Base-by-base conservation (phyloP, 805 yeast species). In the Wickerhamiella dianesei region DNA sequence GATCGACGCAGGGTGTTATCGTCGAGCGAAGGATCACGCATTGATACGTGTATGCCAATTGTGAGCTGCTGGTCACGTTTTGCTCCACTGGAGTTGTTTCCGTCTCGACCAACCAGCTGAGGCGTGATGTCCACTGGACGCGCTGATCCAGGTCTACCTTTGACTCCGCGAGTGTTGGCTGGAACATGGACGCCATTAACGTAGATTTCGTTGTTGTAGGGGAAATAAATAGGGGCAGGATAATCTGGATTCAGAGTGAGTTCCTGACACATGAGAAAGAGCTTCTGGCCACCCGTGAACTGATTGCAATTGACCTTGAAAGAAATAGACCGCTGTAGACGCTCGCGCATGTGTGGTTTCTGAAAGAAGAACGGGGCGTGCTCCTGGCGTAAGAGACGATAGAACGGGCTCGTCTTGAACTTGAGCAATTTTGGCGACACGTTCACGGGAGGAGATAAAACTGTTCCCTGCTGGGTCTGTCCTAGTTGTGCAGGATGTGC, bases 91-190 rank as follows among this genome's bases (percentile, higher is more conserved):
- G 20, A 9, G 14, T 3, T 52, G 53, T 20, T 22, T 39, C 13
- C 21, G 6, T 20, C 16, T 6, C 25, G 21, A 12, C 21, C n/a
- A 39, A 59, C 50, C n/a, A 74, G 43, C 39, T 67, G 65, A 2
- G 69, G 68, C 0, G 95, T 82, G 39, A 89, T 54, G 60, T 88
- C 82, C 0, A 85, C 87, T 0, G 96, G 96, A 50, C 76, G 73
- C 1, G 87, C 80, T 0, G 95, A 79, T 0, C 95, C 95, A 0
- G 74, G 73, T 49, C 72, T 75, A 42, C 80, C 81, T 57, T 85
- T 85, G 25, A 87, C 65, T 0, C 96, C 96, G 47, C 79, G 75
- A 1, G 79, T 74, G 49, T 76, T 76, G 35, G 71, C 78, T 37
- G 71, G 71, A 1, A 80, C 58, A 14, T 60, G 63, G 2, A 53